Evolutionary conservation across 148 eudicot species (phyloP), one percentile per base, ranked within the genome.

Genomic region (Camellia lanceoleosa): DNA sequence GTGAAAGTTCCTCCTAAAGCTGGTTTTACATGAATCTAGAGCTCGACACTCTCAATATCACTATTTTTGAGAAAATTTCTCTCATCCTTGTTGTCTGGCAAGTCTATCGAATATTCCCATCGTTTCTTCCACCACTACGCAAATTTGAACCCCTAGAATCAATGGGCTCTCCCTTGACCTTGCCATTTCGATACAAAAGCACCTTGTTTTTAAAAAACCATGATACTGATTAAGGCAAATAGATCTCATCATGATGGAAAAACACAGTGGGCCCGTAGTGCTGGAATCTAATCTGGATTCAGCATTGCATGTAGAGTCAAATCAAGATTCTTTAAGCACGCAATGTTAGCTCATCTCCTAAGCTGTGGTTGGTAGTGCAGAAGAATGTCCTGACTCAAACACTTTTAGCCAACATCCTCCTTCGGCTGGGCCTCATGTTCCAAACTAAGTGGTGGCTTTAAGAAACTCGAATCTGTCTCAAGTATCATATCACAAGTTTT

Each of bases 121-220:
- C 98, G 43, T 92, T 95, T 54, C 1, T 47, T 62, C 95, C 99
- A 14, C 97, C 97, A 61, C 81, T 3, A 7, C 98, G 99, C 83
- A 95, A 87, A 77, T 83, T 84, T 4, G 87, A 89, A 67, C 99
- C 99, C 49, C 80, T 85, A 9, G 90, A 91, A 76, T 93, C 97
- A 23, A 95, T 91, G 42, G 82, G 69, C 23, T 84, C 68, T 19
- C 97, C 92, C 49, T 81, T 77, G 23, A 30, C 83, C 77, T 78
- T 86, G 3, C 89, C 97, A n/a, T 82, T 78, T 73, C 79, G 69
- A 77, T 83, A 95, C 79, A 93, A 62, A 43, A 87, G 91, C 3
- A 97, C 94, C 60, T 97, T 98, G 12, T 93, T 91, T 65, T 89
- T 83, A 73, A 95, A 95, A 84, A 93, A 95, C 99, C 99, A 95